Evolutionary conservation across 2,329 filamentous ascomycete genomes (phyloP), one percentile per base, ranked within the genome.

Genomic region (Aspergillus quadricinctus): DNA sequence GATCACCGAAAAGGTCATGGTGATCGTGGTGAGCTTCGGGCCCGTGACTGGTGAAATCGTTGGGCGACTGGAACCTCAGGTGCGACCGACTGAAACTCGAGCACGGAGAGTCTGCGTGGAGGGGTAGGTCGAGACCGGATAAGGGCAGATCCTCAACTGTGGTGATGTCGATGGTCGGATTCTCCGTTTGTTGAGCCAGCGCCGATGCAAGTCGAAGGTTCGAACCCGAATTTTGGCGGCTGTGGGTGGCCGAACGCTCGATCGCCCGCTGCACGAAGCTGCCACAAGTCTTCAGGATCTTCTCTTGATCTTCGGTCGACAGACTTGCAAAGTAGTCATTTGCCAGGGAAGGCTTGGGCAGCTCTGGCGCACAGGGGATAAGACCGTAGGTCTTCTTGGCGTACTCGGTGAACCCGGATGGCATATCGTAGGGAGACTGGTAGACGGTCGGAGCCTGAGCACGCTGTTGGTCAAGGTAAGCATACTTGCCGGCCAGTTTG

Each of bases 31-130:
- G 69, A 9, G 61, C 57, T 57, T 72, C 69, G 1, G 66, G 66
- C 17, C 70, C 69, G 52, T 75, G 73, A 41, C 63, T 66, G 53
- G 68, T 67, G 55, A 75, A 76, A 48, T 76, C 74, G 52, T 74
- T 71, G 4, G 74, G 73, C 17, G 74, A 76, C 51, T 75, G 73
- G 57, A 74, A 75, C 35, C 73, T 72, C 57, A 76, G 61, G 61
- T 75, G 72, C 62, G 72, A 69, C 59, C 75, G 72, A 57, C 72
- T 73, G 59, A 77, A 77, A 65, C 67, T 76, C 11, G 75, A 77
- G 45, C 68, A 71, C 4, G 75, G 75, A 8, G 75, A 77, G 60
- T 76, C 74, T 27, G 73, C 74, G 58, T 75, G 74, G 35, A 75
- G 60, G 6, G 72, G 70, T 57, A 72, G 63, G 55, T 75, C 72